Evolutionary conservation across 2,329 filamentous ascomycete species (phyloP), one percentile per base, ranked within the genome.

Genomic region (Cryoendolithus antarcticus): DNA sequence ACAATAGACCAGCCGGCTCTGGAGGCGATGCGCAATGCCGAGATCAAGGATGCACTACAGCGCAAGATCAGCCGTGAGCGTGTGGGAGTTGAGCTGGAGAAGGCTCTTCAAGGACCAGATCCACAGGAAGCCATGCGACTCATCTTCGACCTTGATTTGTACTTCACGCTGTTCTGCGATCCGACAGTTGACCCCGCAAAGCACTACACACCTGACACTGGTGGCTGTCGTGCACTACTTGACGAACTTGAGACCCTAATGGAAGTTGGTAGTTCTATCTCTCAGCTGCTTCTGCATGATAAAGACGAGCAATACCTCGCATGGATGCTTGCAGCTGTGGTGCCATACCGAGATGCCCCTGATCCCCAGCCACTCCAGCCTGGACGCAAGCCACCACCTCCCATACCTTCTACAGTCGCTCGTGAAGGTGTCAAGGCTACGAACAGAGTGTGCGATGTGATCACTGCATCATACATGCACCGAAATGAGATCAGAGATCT

Each of bases 21-120:
- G 53, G 56, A 66, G 32, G 80, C 75, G 15, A 98, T 98, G 89
- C 72, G 71, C 9, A 72, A 93, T 48, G 56, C 64, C n/a, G 70
- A 73, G n/a, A 91, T 98, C 35, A 72, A 88, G 42, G 67, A 78
- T 8, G 82, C 85, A 3, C 65, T 98, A n/a, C 76, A 73, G 36
- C 61, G 80, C 24, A 98, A 98, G 59, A 96, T 98, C 49, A 95
- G 84, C 53, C 77, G 86, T 39, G 91, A 98, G 60, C 72, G 91
- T 41, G 79, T 98, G 2, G 85, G 86, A 0, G 73, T 81, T 3
- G 91, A 98, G 57, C 53, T 95, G 3, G 83, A 89, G 55, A 96
- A 96, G 68, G 93, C 93, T 78, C 66, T 96, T 11, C 80, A 76
- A 60, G 82, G 83, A 73, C 70, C 72, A 8, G 66, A 77, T 49